phyloP scores from a whole-genome alignment of 78 protist species.

The Emiliania huxleyi region DNA sequence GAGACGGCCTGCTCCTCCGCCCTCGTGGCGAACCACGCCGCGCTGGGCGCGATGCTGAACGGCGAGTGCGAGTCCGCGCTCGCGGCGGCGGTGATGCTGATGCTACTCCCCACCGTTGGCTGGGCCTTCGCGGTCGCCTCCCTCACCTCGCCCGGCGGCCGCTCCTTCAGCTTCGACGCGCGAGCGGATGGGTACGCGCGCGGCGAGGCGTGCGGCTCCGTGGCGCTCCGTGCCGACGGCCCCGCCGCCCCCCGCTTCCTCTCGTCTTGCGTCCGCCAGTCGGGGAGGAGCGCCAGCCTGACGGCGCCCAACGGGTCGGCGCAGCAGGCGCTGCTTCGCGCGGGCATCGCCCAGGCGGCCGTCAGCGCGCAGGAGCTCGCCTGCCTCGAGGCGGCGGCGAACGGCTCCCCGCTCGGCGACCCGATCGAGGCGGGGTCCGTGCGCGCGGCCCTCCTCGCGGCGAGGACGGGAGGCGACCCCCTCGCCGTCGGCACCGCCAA shows the following conservation, averaged over 20 bases:
- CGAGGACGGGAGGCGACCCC: too few relatives aligned
- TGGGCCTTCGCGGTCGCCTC: neutral
- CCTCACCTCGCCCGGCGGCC: neutral
- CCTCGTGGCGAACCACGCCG: neutral
- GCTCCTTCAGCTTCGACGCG: neutral
- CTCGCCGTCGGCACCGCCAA: conserved; percentile 61
- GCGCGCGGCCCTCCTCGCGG: neutral
- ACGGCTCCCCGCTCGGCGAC: neutral
- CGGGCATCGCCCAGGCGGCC: neutral
- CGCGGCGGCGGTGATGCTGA: neutral
- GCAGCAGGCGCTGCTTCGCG: neutral
- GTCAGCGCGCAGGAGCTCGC: neutral
- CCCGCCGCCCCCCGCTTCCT: neutral
- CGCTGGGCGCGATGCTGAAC: neutral
- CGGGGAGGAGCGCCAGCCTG: neutral
- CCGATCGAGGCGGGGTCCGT: neutral
- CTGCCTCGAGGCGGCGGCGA: neutral
- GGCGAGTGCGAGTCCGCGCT: neutral
- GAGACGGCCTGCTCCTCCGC: conserved; percentile 52
- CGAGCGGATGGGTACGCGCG: neutral
- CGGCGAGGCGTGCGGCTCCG: neutral
- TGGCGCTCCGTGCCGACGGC: neutral
- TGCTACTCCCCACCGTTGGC: neutral
- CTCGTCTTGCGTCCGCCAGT: neutral
- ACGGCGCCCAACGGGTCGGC: neutral